Base-by-base conservation (phyloP, 2,329 filamentous ascomycete genomes). In the Calonectria honghensis region DNA sequence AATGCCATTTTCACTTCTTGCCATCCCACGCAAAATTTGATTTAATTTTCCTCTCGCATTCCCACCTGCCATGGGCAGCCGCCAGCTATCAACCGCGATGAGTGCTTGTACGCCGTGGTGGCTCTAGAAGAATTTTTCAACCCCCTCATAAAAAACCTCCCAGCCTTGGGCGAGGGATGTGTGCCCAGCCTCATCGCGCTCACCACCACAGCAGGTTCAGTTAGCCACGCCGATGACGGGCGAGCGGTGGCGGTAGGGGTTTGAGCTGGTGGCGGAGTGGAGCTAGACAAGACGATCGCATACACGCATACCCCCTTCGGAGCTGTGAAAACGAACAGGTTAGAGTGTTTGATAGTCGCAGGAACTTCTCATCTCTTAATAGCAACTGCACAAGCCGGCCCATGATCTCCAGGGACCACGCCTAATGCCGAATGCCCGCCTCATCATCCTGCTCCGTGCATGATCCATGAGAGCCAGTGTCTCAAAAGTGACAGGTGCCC, bases 161-260 rank as follows among this genome's bases (percentile, higher is more conserved):
- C 71, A 69, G 63, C 64, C 69, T 61, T 67, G 29, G 50, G 48
- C 35, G 67, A 45, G 61, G 66, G 48, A 48, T 70, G 51, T 57
- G 45, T 51, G 35, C 71, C 65, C 75, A 68, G 69, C 73, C 71
- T 76, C 75, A 77, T 54, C 70, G 39, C 69, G 52, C 68, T 45
- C 66, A 76, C 52, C 57, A 61, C 51, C 59, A 54, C 57, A 57
- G 63, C n/a, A 39, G 51, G 27, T 54, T 61, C 57, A 61, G 67
- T 72, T 67, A 75, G 74, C 74, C 54, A 74, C 63, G 63, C 54
- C 65, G 64, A 77, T 72, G 71, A 74, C 68, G 64, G 74, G 73
- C 73, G 64, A 73, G 59, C 69, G 70, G 75, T 72, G 78, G 76
- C 75, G 74, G 66, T 80, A 75, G 67, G 76, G 54, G 74, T 71